Evolutionary conservation across 371 early-diverging fungal species (phyloP), one percentile per base, ranked within the genome.

Genomic region (Blakeslea trispora): DNA sequence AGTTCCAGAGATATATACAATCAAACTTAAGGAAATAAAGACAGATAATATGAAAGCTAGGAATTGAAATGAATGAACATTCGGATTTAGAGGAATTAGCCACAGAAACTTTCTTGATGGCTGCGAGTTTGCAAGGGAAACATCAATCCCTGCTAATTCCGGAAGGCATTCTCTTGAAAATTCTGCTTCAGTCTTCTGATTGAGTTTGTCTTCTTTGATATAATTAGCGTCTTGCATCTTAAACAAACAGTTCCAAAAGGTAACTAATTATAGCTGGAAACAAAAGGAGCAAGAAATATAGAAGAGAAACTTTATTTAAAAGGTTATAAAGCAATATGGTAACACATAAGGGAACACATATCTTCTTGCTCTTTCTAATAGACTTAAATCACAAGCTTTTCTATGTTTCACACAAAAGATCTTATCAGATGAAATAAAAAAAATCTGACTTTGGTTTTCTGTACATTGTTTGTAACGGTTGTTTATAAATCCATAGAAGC

Each of bases 101-200:
- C 77, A 77, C 45, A 77, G 43, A 31, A 77, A 72, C 49, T 70
- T 67, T 35, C 72, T 72, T 23, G 65, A 52, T 32, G 51, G 54
- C n/a, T 17, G 13, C 23, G 49, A 44, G 2, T 46, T 17, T 8
- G 53, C 39, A 21, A 22, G n/a, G 10, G 45, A 39, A 14, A 50
- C 35, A 1, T 60, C 56, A 6, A 60, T 21, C 28, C 28, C 28
- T 28, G 28, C 3, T 5, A 28, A 28, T 7, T 3, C 28, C 7
- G 28, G 28, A 5, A 53, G 28, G 4, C 48, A 15, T 13, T 59
- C 44, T 22, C 55, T 45, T 14, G 51, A 13, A 19, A 50, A 41
- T 31, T 41, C 28, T 5, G 50, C 23, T 14, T 55, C 50, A 37
- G 46, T 50, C 23, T 61, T 61, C 28, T 28, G 5, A 7, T 28